Evolutionary conservation across 805 yeast species (phyloP), one percentile per base, ranked within the genome.

Genomic region (Schwanniomyces occidentalis): DNA sequence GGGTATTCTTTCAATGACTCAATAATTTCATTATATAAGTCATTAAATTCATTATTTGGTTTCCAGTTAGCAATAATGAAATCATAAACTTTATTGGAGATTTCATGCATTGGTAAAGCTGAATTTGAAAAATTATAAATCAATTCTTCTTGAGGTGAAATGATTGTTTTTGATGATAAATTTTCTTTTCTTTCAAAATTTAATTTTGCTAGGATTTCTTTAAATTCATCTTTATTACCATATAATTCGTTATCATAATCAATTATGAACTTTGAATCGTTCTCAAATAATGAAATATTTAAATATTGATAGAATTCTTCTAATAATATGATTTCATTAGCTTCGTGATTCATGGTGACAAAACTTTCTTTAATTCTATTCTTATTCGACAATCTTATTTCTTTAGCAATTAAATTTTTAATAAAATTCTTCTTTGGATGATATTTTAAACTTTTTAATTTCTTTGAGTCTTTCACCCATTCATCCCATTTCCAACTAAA

Each of bases 401-500:
- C 97, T 52, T 89, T 90, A 25, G 80, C 76, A 40, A 93, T 81
- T 43, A 90, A 69, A 60, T 89, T 89, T 46, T 73, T 78, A 40
- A 91, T 78, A 46, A 91, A 83, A 29, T 74, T 76, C 42, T 76
- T 71, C 46, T 78, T 79, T 8, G 97, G 96, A 53, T 86, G 90
- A 50, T 76, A 79, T 21, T 65, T 56, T 22, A 73, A 64, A 8
- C 67, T 58, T 6, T 65, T 60, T 30, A 67, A 71, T 29, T 56
- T 58, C n/a, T 55, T 49, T 0, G 82, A 71, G 49, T 81, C 85
- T 2, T 59, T 63, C 17, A 73, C 77, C 99, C 99, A 93, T 58
- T 90, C 98, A 44, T 77, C 79, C 99, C 99, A 93, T 54, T 89
- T 88, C 99, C 99, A 93, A 23, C 90, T 86, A 63, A 87, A 93